Base-by-base conservation (phyloP, 441 rosid species). In the Macaranga tanarius region DNA sequence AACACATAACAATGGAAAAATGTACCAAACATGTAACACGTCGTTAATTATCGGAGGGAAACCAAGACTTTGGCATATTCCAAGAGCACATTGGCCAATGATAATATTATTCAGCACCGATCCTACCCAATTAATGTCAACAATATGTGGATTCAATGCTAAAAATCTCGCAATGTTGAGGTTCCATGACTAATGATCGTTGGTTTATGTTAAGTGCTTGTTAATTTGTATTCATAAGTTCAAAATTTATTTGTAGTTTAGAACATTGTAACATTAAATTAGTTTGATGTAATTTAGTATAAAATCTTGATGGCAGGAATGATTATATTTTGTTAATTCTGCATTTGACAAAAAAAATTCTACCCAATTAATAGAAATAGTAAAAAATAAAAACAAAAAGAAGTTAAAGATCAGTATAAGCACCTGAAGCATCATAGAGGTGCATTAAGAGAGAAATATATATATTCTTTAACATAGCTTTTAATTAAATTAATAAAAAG, bases 341-440 rank as follows among this genome's bases (percentile, higher is more conserved):
- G n/a, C n/a, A n/a, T n/a, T n/a, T n/a, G n/a, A n/a, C n/a, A n/a
- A n/a, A n/a, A 82, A 82, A 81, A 84, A 78, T 81, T 72, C 54
- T 60, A 51, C 73, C 52, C 80, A 77, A 28, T 34, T 65, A 50
- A 60, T 42, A 52, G 56, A 69, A 58, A 28, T 6, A 59, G 73
- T 17, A 26, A 67, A 40, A 13, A 38, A 25, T 34, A 71, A 73
- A 48, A 57, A 28, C 5, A 50, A 28, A 51, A 69, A 72, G 54
- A 44, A 70, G 71, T 75, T 40, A 34, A 26, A 55, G 65, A 76
- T 55, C 7, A 40, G 20, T 59, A n/a, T n/a, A 50, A 81, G 71
- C 75, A 73, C 67, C 67, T 62, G 78, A 80, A 74, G 86, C 86
- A 86, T 78, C 83, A 79, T 77, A 73, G 70, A 7, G 77, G 76